Conservation (phyloP, 2,329 filamentous ascomycete species). For the Ascochyta fabae region DNA sequence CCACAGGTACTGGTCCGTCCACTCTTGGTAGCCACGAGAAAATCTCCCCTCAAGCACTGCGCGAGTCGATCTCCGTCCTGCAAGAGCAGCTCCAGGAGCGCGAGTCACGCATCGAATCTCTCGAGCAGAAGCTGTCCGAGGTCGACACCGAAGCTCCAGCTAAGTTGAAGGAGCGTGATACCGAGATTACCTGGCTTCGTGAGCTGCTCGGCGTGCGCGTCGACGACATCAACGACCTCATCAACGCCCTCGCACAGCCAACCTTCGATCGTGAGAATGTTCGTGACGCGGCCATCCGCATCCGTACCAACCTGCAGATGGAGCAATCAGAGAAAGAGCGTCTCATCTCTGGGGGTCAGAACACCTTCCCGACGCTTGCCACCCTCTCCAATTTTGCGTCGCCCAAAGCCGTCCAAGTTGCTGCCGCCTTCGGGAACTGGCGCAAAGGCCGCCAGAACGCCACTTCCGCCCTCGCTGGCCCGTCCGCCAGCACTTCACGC, state of each 20-base stretch:
- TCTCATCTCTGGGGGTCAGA: conserved; percentile 68
- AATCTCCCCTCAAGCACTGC: conserved; percentile 91
- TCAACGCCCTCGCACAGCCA: conserved; percentile 76
- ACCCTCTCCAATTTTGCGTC: conserved; percentile 78
- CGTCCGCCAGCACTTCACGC: conserved; percentile 39
- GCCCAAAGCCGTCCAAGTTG: conserved; percentile 84
- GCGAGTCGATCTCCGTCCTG: conserved; percentile 93
- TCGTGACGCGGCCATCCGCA: conserved; percentile 88
- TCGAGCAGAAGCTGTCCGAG: conserved; percentile 73
- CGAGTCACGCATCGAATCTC: conserved; percentile 85
- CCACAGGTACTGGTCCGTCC: conserved; percentile 48
- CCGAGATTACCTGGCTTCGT: conserved; percentile 92
- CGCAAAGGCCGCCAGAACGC: conserved; percentile 66
- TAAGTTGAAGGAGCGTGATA: conserved; percentile 89
- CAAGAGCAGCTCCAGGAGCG: conserved; percentile 97
- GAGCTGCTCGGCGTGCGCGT: conserved; percentile 90
- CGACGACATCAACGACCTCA: conserved; percentile 91
- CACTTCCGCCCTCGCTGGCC: conserved; percentile 54
- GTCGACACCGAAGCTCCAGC: conserved; percentile 77
- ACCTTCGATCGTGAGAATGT: conserved; percentile 79
- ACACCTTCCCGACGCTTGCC: conserved; percentile 75
- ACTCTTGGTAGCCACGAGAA: conserved; percentile 70
- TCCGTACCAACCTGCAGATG: conserved; percentile 96
- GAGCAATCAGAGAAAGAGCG: conserved; percentile 94
- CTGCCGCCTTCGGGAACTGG: conserved; percentile 98